Conservation (phyloP, 164 flowering plant species). For the Magnolia officinalis region DNA sequence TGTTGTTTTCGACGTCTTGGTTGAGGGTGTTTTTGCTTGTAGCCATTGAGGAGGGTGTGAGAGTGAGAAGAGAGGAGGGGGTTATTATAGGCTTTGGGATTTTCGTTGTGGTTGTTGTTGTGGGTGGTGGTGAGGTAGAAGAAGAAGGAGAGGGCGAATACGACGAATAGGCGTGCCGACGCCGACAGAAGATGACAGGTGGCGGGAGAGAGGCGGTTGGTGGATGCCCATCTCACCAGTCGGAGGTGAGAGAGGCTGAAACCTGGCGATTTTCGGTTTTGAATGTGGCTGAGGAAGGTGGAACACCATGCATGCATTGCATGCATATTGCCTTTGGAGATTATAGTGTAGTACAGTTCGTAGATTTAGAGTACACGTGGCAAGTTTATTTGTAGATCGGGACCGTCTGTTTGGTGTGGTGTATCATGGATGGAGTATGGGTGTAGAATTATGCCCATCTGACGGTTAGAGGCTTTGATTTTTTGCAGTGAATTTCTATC, state of each 20-base stretch:
- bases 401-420: too few relatives aligned
- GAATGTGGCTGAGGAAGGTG: constrained; percentile 2
- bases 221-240: constrained; percentile 1
- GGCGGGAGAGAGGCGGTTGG: neutral
- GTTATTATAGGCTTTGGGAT: neutral
- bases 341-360: too few relatives aligned
- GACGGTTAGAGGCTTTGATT: too few relatives aligned
- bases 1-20: neutral
- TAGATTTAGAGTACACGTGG: too few relatives aligned
- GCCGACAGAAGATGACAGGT: neutral
- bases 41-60: neutral
- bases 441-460: too few relatives aligned
- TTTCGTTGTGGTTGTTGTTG: too few relatives aligned
- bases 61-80: neutral
- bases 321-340: too few relatives aligned
- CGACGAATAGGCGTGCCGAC: neutral
- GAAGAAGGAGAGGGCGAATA: neutral
- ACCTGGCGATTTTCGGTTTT: neutral
- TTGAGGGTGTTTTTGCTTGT: neutral
- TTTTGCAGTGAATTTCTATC: too few relatives aligned
- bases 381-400: too few relatives aligned
- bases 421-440: too few relatives aligned
- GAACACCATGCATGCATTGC: neutral
- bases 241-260: neutral
- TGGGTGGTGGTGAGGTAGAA: neutral